Percentiles rank a stretch among this genome's conserved stretches.
Evolutionary conservation across 176 grass and related monocot species (phyloP).

Genomic region (Alloteropsis semialata): DNA sequence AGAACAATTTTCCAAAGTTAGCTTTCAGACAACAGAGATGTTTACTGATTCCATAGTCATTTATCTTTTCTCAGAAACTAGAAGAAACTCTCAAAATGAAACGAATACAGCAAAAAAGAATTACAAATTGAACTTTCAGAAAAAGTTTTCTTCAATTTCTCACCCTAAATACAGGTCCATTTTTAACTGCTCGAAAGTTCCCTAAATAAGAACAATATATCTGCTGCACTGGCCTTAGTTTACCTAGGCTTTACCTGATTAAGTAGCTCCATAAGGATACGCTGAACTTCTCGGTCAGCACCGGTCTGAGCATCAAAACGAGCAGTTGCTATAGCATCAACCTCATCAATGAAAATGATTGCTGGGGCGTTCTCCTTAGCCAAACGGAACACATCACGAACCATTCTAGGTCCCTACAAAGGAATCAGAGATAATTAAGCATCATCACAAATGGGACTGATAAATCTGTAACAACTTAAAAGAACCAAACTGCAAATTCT

Average conservation of each 20-base stretch:
- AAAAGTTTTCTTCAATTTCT: neutral
- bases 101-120: neutral
- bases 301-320: constrained; percentile 99
- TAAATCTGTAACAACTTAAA: neutral
- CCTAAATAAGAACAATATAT: neutral
- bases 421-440: neutral
- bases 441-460: neutral
- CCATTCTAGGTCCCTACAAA: constrained; percentile 92
- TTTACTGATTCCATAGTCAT: neutral
- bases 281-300: constrained; percentile 96
- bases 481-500: neutral
- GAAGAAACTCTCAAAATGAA: neutral
- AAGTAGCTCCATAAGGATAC: constrained; percentile 98
- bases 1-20: neutral
- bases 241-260: constrained; percentile 67
- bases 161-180: neutral
- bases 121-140: neutral
- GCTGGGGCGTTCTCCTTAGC: constrained; percentile 99
- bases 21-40: neutral
- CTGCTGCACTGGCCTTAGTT: neutral
- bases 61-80: neutral
- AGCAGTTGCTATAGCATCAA: constrained; percentile 98
- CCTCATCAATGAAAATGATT: constrained; percentile 99
- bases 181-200: neutral
- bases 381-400: constrained; percentile 93